phyloP scores from a whole-genome alignment of 371 early-diverging fungal species.

The Choanephora cucurbitarum region DNA sequence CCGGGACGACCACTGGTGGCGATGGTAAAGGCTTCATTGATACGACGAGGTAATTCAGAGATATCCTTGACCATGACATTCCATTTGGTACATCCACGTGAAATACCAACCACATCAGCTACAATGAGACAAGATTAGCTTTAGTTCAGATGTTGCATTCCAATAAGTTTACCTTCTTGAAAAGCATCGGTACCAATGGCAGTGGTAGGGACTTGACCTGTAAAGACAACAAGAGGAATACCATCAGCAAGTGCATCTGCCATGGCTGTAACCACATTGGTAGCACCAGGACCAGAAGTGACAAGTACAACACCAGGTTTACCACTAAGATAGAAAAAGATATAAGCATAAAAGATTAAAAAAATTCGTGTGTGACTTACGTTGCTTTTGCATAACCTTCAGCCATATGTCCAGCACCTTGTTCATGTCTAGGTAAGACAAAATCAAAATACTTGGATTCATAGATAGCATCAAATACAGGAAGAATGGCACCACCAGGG shows the following conservation, averaged over 20 bases:
- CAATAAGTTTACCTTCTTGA: conserved; percentile 70
- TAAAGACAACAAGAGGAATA: conserved; percentile 92
- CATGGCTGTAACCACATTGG: conserved; percentile 96
- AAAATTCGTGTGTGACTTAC: conserved; percentile 31
- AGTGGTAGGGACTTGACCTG: conserved; percentile 91
- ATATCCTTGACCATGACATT: conserved; percentile 98
- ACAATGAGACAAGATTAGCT: neutral
- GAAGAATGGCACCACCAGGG: conserved; percentile 96
- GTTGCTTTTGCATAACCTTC: conserved; percentile 96
- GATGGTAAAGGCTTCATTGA: conserved; percentile 96
- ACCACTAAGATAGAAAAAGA: conserved; percentile 57
- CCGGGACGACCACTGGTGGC: conserved; percentile 96
- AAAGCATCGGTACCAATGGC: conserved; percentile 97
- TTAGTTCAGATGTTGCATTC: neutral
- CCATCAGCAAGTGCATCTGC: conserved; percentile 96
- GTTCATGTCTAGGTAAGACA: conserved; percentile 95
- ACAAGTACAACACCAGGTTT: conserved; percentile 95
- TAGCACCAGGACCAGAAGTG: conserved; percentile 98
- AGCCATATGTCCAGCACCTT: conserved; percentile 98
- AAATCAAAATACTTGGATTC: conserved; percentile 93
- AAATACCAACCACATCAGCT: conserved; percentile 95
- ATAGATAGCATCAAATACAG: conserved; percentile 97
- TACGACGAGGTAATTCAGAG: conserved; percentile 92
- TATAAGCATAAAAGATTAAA: conserved; percentile 10
- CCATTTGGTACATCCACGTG: conserved; percentile 97